phyloP scores from a whole-genome alignment of 176 grass and related monocot species.

The Phyllostachys edulis region DNA sequence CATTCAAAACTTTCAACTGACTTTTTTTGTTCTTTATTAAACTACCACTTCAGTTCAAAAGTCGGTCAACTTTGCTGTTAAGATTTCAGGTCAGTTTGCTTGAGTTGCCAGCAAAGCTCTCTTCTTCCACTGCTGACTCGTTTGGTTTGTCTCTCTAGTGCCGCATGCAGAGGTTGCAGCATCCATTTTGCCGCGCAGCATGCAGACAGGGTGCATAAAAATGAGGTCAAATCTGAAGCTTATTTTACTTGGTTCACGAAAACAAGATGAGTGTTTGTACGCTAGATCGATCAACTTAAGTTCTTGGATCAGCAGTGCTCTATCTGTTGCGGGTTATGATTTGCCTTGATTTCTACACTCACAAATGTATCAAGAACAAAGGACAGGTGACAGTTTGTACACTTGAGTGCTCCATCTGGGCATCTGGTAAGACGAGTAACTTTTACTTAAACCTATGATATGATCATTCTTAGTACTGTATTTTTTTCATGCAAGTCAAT shows the following conservation, averaged over 20 bases:
- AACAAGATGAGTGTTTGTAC: conserved; percentile 6
- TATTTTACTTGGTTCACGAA: conserved; percentile 25
- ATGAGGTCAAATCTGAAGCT: conserved; percentile 11
- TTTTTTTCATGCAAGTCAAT: not conserved
- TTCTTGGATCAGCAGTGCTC: conserved; percentile 13
- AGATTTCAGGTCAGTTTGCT: not conserved
- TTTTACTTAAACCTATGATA: conserved; percentile 36
- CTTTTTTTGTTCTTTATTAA: not conserved
- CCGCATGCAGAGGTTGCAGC: conserved; percentile 18
- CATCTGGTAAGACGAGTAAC: conserved; percentile 24
- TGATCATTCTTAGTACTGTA: not conserved
- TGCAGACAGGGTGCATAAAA: conserved; percentile 11
- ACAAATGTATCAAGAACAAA: conserved; percentile 22
- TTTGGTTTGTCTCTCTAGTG: conserved; percentile 2
- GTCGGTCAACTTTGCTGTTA: conserved; percentile 5
- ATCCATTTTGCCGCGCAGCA: conserved; percentile 30
- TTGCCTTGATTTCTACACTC: conserved; percentile 42
- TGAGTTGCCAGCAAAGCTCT: not conserved
- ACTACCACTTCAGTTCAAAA: not conserved
- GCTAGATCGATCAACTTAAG: not conserved
- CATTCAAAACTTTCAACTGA: not conserved
- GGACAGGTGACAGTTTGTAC: not conserved
- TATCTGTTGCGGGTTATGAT: conserved; percentile 32
- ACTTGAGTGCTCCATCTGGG: conserved; percentile 31
- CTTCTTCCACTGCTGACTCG: not conserved